These are phyloP conservation scores for Aspergillus funiculosus DNA, from an alignment of 495 filamentous ascomycete species.

Conservation along the genomic window DNA sequence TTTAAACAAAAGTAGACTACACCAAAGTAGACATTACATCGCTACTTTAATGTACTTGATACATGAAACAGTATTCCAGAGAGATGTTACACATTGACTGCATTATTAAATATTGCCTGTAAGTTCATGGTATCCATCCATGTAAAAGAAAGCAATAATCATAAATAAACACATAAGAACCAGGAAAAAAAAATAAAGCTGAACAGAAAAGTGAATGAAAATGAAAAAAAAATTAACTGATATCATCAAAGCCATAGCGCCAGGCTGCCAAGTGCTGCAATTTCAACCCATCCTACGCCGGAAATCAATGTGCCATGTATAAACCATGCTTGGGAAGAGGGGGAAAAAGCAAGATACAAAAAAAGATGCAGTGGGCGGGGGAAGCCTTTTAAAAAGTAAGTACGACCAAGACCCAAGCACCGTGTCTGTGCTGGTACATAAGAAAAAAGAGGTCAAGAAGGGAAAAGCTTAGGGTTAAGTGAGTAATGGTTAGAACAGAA, in stretches of 20 bases:
- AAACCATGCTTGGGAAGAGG: not conserved
- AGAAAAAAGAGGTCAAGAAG: constrained; percentile 8
- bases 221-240: not conserved
- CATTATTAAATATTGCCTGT: not conserved
- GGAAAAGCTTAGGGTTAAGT: not conserved
- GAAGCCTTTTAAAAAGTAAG: too few species aligned
- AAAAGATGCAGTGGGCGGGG: not conserved
- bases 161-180: not conserved
- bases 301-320: constrained; percentile 16
- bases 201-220: not conserved
- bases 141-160: constrained; percentile 1
- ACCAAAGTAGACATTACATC: too few species aligned
- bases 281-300: constrained; percentile 9
- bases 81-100: not conserved
- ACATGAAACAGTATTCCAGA: too few species aligned
- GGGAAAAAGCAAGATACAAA: not conserved
- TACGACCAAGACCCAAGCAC: too few species aligned
- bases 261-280: constrained; percentile 10
- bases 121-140: not conserved
- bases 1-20: too few species aligned
- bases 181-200: not conserved
- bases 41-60: not conserved
- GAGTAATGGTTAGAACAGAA: not conserved
- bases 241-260: not conserved
- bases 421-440: not conserved